phyloP scores from a whole-genome alignment of 1,139 yeast genomes.

The Chernovozyma aurita region DNA sequence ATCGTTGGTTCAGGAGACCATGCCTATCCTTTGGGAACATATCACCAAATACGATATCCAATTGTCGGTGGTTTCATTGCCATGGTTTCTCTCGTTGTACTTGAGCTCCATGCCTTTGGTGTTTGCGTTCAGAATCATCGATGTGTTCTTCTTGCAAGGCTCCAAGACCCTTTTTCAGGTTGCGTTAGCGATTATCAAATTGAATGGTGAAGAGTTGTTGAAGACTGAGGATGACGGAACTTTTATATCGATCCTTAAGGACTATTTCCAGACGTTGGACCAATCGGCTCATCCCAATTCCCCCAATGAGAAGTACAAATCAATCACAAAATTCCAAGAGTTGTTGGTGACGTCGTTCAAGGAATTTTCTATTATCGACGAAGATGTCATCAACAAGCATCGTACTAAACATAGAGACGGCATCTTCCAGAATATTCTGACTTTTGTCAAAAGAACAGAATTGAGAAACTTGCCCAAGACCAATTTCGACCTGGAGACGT shows the following conservation, averaged over 20 bases:
- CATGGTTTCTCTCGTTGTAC: constrained; percentile 93
- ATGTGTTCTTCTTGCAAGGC: constrained; percentile 88
- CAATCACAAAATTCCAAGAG: constrained; percentile 83
- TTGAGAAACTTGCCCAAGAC: constrained; percentile 78
- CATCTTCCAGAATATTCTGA: constrained; percentile 80
- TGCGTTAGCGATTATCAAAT: constrained; percentile 79
- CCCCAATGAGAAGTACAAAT: constrained; percentile 55
- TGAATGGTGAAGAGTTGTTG: constrained; percentile 81
- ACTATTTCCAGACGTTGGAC: constrained; percentile 74
- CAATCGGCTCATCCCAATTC: constrained; percentile 78
- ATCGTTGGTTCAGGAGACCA: constrained; percentile 78
- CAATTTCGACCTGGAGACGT: constrained; percentile 52
- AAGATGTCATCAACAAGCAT: constrained; percentile 63
- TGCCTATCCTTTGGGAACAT: constrained; percentile 88
- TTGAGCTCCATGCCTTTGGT: constrained; percentile 93
- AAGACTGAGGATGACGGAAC: constrained; percentile 88
- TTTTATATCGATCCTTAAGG: constrained; percentile 79
- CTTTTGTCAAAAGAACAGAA: constrained; percentile 89
- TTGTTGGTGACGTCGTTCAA: constrained; percentile 87
- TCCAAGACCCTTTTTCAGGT: constrained; percentile 88
- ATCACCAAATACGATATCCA: constrained; percentile 78
- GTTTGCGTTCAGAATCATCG: constrained; percentile 87
- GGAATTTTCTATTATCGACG: constrained; percentile 80
- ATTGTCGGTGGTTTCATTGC: constrained; percentile 87
- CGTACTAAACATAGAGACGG: constrained; percentile 70